Evolutionary conservation across 352 stramenopile genomes (phyloP), one percentile per base, ranked within the genome.

Genomic region (Globisporangium irregulare): DNA sequence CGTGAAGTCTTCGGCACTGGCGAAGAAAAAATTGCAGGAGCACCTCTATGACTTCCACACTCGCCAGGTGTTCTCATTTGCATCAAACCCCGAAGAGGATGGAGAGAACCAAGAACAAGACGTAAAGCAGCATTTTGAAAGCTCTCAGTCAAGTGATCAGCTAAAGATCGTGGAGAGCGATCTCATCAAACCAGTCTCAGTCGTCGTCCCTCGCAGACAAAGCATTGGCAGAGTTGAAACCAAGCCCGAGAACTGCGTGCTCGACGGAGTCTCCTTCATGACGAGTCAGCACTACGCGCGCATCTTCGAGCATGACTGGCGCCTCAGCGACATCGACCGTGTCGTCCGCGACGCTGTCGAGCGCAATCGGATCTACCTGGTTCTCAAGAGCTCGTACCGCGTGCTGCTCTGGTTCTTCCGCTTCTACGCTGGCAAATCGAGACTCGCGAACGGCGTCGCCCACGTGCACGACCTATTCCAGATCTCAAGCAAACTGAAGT

Each of bases 21-120:
- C 41, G 27, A 82, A 78, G 72, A 78, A 78, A 41, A 67, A 65
- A 22, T 70, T 89, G 41, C 73, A 87, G 25, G 63, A 73, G 10
- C 75, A 91, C 50, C 55, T 89, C n/a, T 84, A 89, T 48, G 74
- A 84, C 62, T 91, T 87, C 64, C 79, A 91, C 56, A 82, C 79
- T 32, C 71, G 74, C 18, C 73, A 86, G 29, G 79, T 91, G 6
- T 91, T 89, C 62, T 88, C 82, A 12, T 77, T 76, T 22, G 74
- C 74, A 1, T 67, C 57, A 58, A 70, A 38, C 18, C 41, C 72
- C 0, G n/a, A 58, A 18, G 72, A 51, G 3, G 43, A 62, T 32
- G 29, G 29, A 3, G 46, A 57, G 32, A 50, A 65, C 24, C 43
- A 36, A 48, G 12, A 46, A 27, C 6, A 10, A 4, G 56, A 62